Evolutionary conservation across 306 rosid species (phyloP), one percentile per base, ranked within the genome.

Genomic region (Cucumis cinereus): DNA sequence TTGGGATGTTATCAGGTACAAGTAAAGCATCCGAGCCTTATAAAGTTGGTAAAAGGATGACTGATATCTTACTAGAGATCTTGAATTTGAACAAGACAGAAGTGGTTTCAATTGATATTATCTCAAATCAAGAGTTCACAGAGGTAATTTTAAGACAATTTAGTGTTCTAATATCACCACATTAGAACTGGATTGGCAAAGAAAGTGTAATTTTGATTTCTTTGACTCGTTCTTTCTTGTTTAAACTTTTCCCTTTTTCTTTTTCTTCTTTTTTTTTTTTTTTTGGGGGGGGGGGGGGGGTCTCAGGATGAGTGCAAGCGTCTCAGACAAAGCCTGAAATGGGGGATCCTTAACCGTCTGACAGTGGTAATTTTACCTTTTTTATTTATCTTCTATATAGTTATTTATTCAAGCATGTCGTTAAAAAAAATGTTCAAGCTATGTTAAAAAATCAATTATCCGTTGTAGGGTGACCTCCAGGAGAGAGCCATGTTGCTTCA

Each of bases 71-170:
- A 85, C 88, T 95, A 78, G 98, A 95, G 86, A 95, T 95, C 76
- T 89, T 95, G 87, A 95, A 95, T 85, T 89, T 95, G 84, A 90
- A 90, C 92, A 95, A 95, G 92, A 92, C 89, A 77, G 99, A 95
- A 91, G 85, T 90, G 74, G 83, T 95, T 74, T 85, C 99, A 17
- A 86, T 86, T 78, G 99, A 92, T 86, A 90, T 95, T 53, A 95
- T 95, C 89, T 95, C 99, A 75, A 95, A 95, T 84, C 99, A 95
- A 87, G 99, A 95, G 82, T 95, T 95, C 82, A 89, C 98, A 15
- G 98, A 95, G 99, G 99, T 93, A 85, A 85, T 88, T 84, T 75
- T 78, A 73, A 19, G 26, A 50, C 58, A 50, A 26, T 70, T 24
- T 71, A 49, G 19, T 72, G 11, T 1, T 72, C 9, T 28, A 72